Conservation (phyloP, 2,329 filamentous ascomycete species). For the Thermoascus crustaceus region DNA sequence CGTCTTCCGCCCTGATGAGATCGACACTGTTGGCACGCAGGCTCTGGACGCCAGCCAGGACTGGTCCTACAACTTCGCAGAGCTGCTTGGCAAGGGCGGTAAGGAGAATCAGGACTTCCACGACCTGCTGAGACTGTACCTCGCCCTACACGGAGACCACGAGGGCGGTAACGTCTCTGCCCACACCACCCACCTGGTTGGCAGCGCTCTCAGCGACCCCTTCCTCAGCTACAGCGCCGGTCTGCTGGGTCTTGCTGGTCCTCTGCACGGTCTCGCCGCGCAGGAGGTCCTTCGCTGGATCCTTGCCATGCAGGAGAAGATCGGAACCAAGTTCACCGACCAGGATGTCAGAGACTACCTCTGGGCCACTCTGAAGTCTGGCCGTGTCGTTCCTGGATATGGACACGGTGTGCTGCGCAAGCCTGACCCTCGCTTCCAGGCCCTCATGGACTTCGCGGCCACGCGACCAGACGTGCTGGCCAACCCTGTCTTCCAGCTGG, state of each 20-base stretch:
- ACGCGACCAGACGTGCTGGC: slow-evolving; percentile 74
- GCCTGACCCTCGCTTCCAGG: slow-evolving; percentile 92
- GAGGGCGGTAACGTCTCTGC: slow-evolving; percentile 97
- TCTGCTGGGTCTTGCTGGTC: slow-evolving; percentile 90
- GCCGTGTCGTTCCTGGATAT: slow-evolving; percentile 89
- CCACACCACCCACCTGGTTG: slow-evolving; percentile 89
- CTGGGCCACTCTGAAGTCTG: slow-evolving; percentile 87
- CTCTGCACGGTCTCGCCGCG: slow-evolving; percentile 83
- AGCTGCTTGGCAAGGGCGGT: slow-evolving; percentile 85
- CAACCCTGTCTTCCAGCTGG: slow-evolving; percentile 87
- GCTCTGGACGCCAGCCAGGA: slow-evolving; percentile 76
- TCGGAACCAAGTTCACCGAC: slow-evolving; percentile 69
- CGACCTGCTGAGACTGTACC: slow-evolving; percentile 85
- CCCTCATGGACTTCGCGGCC: slow-evolving; percentile 89
- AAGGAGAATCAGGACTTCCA: slow-evolving; percentile 69
- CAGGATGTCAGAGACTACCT: slow-evolving; percentile 81
- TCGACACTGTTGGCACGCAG: slow-evolving; percentile 64
- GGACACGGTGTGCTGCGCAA: slow-evolving; percentile 94
- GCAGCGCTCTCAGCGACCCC: slow-evolving; percentile 85
- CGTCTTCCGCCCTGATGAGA: slow-evolving; percentile 84
- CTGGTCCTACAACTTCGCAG: slow-evolving; percentile 98
- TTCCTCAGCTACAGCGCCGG: slow-evolving; percentile 95
- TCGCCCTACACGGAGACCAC: slow-evolving; percentile 95
- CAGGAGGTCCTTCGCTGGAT: slow-evolving; percentile 98
- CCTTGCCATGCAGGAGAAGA: slow-evolving; percentile 84